These are phyloP conservation scores for Coemansia sp. DNA, from an alignment of 192 early-diverging fungal species.

Conservation along the genomic window DNA sequence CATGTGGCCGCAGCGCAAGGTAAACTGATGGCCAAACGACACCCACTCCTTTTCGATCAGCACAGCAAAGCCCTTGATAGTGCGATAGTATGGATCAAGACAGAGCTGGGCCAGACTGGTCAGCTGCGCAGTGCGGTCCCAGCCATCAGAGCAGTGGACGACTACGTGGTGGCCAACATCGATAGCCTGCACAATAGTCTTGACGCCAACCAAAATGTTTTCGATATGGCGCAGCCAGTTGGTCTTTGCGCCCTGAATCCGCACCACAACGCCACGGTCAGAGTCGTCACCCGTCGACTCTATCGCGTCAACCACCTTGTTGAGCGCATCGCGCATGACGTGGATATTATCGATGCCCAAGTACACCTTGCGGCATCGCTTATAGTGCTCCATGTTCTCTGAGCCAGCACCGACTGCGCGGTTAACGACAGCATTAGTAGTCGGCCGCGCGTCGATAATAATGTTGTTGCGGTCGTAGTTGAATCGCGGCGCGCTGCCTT, in stretches of 20 bases:
- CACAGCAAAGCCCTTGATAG: slow-evolving; percentile 87
- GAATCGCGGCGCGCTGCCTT: slow-evolving; percentile 55
- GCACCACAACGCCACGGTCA: slow-evolving; percentile 55
- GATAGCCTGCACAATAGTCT: slow-evolving; percentile 79
- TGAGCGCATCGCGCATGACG: slow-evolving; percentile 91
- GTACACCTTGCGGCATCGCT: slow-evolving; percentile 82
- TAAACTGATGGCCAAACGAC: slow-evolving; percentile 96
- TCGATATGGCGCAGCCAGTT: slow-evolving; percentile 90
- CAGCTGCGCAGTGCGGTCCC: slow-evolving; percentile 97
- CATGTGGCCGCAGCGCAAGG: slow-evolving; percentile 89
- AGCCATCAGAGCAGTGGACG: slow-evolving; percentile 99
- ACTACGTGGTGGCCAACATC: slow-evolving; percentile 79
- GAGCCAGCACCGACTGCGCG: slow-evolving; percentile 92
- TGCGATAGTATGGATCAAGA: slow-evolving; percentile 96
- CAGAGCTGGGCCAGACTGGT: slow-evolving; percentile 88
- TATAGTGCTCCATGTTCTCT: slow-evolving; percentile 94
- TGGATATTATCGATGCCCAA: slow-evolving; percentile 99
- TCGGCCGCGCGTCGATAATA: slow-evolving; percentile 95
- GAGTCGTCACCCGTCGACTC: background rate
- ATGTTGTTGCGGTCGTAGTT: slow-evolving; percentile 70
- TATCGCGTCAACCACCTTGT: slow-evolving; percentile 71
- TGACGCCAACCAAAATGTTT: slow-evolving; percentile 79
- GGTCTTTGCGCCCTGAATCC: slow-evolving; percentile 65
- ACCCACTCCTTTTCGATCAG: slow-evolving; percentile 98
- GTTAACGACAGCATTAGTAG: slow-evolving; percentile 93